Conservation (phyloP, 495 filamentous ascomycete genomes). For the Beverwykella pulmonaria region DNA sequence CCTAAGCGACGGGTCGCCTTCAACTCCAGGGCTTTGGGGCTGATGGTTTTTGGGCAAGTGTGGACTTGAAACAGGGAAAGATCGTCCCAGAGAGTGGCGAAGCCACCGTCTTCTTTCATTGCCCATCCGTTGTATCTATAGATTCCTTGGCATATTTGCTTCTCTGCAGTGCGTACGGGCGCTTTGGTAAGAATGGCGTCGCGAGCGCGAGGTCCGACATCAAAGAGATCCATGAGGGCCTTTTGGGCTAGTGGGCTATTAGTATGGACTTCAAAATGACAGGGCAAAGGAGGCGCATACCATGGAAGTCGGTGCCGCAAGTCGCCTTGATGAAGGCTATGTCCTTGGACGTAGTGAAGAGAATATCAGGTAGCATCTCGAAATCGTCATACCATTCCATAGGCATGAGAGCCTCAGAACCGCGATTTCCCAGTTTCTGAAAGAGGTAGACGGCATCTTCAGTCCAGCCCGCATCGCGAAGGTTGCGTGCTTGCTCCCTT, state of each 20-base stretch:
- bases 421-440: slow-evolving; percentile 59
- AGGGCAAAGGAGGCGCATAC: slow-evolving; percentile 13
- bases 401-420: slow-evolving; percentile 62
- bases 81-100: slow-evolving; percentile 29
- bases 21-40: slow-evolving; percentile 14
- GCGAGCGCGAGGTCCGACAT: slow-evolving; percentile 41
- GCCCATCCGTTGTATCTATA: slow-evolving; percentile 44
- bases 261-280: neutral
- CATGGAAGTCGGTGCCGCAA: slow-evolving; percentile 22
- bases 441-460: slow-evolving; percentile 59
- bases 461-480: slow-evolving; percentile 48
- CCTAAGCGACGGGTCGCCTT: slow-evolving; percentile 33
- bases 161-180: slow-evolving; percentile 29
- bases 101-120: slow-evolving; percentile 31
- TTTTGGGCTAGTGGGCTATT: slow-evolving; percentile 28
- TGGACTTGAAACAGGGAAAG: slow-evolving; percentile 42
- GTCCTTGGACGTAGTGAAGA: slow-evolving; percentile 55
- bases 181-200: slow-evolving; percentile 30
- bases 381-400: slow-evolving; percentile 63
- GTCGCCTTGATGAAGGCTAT: slow-evolving; percentile 53
- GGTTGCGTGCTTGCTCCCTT: slow-evolving; percentile 33
- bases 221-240: slow-evolving; percentile 39
- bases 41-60: slow-evolving; percentile 19
- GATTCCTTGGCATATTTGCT: slow-evolving; percentile 25
- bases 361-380: slow-evolving; percentile 56